phyloP scores from a whole-genome alignment of 2,329 filamentous ascomycete species.

The Colletotrichum spaethianum region DNA sequence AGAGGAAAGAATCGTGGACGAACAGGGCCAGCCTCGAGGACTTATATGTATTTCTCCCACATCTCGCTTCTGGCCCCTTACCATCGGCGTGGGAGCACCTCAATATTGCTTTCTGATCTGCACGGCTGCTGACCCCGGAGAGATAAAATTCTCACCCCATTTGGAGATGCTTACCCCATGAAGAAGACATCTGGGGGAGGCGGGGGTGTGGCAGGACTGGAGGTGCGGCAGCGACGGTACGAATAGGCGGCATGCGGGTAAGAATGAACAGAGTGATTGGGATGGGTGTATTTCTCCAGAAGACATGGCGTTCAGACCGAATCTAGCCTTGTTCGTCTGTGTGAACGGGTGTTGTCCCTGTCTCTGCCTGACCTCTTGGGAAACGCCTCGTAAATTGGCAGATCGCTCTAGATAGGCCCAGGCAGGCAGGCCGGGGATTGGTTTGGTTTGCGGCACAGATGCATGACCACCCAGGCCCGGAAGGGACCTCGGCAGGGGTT shows the following conservation, averaged over 20 bases:
- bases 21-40: slow-evolving; percentile 8
- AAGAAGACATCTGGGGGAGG: slow-evolving; percentile 27
- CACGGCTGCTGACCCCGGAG: slow-evolving; percentile 32
- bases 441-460: slow-evolving; percentile 28
- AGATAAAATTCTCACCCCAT: slow-evolving; percentile 34
- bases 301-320: neutral
- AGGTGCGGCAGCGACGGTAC: slow-evolving; percentile 33
- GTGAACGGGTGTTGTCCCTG: slow-evolving; percentile 9
- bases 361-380: slow-evolving; percentile 26
- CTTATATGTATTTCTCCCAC: slow-evolving; percentile 31
- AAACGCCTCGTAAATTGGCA: slow-evolving; percentile 12
- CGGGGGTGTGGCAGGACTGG: slow-evolving; percentile 40
- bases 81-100: neutral
- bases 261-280: slow-evolving; percentile 43
- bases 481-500: slow-evolving; percentile 15
- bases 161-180: slow-evolving; percentile 30
- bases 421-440: slow-evolving; percentile 10
- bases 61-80: neutral
- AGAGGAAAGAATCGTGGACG: neutral
- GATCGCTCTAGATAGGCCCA: slow-evolving; percentile 21
- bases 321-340: slow-evolving; percentile 12
- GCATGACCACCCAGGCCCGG: slow-evolving; percentile 23
- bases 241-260: slow-evolving; percentile 43
- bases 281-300: slow-evolving; percentile 13
- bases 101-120: slow-evolving; percentile 20